Evolutionary conservation across 805 yeast genomes (phyloP).

Genomic region (Candida sonorensis): DNA sequence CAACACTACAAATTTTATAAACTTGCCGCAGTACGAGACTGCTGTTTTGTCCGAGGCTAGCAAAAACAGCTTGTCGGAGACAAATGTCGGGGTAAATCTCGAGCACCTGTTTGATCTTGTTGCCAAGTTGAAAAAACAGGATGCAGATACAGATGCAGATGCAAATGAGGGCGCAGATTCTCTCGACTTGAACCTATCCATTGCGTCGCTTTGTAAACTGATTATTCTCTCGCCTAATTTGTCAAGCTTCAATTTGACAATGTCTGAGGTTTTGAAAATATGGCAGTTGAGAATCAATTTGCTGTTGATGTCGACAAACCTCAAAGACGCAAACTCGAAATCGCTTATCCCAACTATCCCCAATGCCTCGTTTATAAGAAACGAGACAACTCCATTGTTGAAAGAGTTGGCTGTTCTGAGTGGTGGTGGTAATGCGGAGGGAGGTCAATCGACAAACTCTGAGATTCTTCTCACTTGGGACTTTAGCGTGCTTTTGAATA

Average conservation of each 20-base stretch:
- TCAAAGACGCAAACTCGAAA: conserved; percentile 6
- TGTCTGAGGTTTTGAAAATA: conserved; percentile 35
- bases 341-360: conserved; percentile 20
- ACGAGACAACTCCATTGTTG: conserved; percentile 21
- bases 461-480: conserved; percentile 15
- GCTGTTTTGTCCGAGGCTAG: no score
- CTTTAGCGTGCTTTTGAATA: conserved; percentile 28
- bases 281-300: conserved; percentile 30
- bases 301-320: conserved; percentile 14
- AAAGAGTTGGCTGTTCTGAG: conserved; percentile 23
- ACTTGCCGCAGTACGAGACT: not conserved
- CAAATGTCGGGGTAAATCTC: no score
- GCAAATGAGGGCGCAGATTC: no score
- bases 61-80: no score
- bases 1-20: conserved; percentile 19
- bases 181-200: conserved; percentile 12
- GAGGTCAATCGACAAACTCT: no score
- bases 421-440: no score
- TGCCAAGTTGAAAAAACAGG: not conserved
- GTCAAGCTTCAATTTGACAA: conserved; percentile 7
- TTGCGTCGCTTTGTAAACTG: conserved; percentile 23
- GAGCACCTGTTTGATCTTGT: no score
- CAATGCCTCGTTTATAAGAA: conserved; percentile 20
- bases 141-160: no score
- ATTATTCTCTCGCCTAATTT: conserved; percentile 20